phyloP scores from a whole-genome alignment of 192 early-diverging fungal species.

The Haplosporangium gracile region DNA sequence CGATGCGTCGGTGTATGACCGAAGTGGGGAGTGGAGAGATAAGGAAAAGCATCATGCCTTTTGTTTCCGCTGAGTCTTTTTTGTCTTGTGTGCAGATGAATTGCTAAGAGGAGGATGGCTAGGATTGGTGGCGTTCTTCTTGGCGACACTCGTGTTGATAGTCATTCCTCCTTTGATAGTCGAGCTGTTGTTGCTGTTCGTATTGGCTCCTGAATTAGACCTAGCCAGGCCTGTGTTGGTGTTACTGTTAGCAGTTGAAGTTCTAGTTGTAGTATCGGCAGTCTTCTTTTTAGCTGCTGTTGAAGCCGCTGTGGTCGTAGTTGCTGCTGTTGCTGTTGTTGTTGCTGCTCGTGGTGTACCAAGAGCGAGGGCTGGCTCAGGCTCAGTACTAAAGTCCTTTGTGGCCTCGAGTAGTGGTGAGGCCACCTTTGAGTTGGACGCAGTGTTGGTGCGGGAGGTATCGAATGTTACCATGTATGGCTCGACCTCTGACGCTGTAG shows the following conservation, averaged over 20 bases:
- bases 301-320: background rate
- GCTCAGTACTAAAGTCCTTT: background rate
- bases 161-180: slow-evolving; percentile 21
- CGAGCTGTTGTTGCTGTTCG: background rate
- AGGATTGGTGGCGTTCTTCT: slow-evolving; percentile 3
- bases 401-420: slow-evolving; percentile 6
- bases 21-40: background rate
- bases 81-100: slow-evolving; percentile 8
- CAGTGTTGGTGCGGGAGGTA: slow-evolving; percentile 13
- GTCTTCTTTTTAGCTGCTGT: background rate
- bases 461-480: background rate
- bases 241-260: background rate
- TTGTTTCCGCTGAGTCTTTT: slow-evolving; percentile 25
- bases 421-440: slow-evolving; percentile 21
- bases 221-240: background rate
- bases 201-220: background rate
- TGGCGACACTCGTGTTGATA: slow-evolving; percentile 13
- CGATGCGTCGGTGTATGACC: too few species aligned
- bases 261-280: background rate
- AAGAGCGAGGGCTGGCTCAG: background rate
- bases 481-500: background rate
- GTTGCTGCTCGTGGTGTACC: background rate
- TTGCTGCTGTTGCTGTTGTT: background rate
- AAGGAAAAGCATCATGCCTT: background rate
- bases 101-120: background rate